Evolutionary conservation across 225 moss, liverwort and hornwort species (phyloP).

Genomic region (Thuidium tamariscinum): DNA sequence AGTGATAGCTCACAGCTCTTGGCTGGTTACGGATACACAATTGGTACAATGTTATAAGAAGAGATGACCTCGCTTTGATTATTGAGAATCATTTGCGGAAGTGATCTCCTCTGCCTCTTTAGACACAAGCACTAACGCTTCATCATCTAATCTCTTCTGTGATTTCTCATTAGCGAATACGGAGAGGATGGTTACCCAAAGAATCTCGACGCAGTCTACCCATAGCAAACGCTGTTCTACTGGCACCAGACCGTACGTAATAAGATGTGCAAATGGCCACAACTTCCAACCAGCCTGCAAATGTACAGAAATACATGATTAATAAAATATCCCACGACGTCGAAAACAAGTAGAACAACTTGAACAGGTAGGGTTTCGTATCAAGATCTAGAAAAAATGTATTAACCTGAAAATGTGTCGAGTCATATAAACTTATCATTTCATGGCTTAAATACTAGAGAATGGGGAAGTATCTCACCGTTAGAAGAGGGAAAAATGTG

Average conservation of each 20-base stretch:
- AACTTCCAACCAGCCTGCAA: slow-evolving; percentile 85
- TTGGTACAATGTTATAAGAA: background rate
- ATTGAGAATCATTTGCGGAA: background rate
- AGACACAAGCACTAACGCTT: background rate
- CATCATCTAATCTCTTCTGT: slow-evolving; percentile 26
- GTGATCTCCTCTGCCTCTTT: background rate
- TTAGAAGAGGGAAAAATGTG: slow-evolving; percentile 58
- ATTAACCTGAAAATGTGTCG: background rate
- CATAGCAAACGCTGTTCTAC: slow-evolving; percentile 47
- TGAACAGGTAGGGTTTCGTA: too few species aligned
- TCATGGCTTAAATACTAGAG: background rate
- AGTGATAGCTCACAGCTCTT: background rate
- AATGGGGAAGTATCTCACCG: slow-evolving; percentile 7
- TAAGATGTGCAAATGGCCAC: slow-evolving; percentile 50
- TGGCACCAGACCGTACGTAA: slow-evolving; percentile 44
- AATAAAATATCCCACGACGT: background rate
- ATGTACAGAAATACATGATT: background rate
- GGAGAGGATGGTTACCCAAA: slow-evolving; percentile 47
- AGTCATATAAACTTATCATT: background rate
- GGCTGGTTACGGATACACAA: background rate
- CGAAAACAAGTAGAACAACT: background rate
- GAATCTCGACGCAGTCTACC: slow-evolving; percentile 48
- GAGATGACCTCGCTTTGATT: background rate
- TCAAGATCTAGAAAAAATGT: background rate
- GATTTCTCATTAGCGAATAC: slow-evolving; percentile 45